phyloP scores from a whole-genome alignment of 768 basidiomycete genomes.

The Leccinum olivaceopallidum region DNA sequence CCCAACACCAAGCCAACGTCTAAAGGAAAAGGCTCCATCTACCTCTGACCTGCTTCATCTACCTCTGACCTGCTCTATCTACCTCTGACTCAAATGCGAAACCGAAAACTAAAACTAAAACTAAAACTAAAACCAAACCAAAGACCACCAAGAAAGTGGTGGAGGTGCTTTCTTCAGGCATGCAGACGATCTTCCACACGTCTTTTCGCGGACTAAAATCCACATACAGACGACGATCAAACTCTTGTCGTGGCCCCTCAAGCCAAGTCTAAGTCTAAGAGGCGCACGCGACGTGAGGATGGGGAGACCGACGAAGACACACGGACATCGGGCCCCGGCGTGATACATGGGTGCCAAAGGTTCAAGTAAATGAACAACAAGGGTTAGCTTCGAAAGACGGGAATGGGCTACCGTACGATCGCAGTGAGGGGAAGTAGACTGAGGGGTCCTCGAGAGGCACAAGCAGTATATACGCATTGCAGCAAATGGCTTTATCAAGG shows the following conservation, averaged over 20 bases:
- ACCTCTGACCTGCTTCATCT: no score
- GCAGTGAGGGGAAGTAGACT: no score
- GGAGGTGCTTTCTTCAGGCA: conserved; percentile 15
- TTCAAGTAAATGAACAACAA: neutral
- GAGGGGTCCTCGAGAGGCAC: no score
- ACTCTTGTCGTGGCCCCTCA: conserved; percentile 26
- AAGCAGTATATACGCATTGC: no score
- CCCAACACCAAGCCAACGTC: conserved; percentile 1
- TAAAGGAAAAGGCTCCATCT: conserved; percentile 10
- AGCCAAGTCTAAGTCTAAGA: neutral
- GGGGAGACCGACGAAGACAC: no score
- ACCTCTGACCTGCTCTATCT: no score
- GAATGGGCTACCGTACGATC: no score
- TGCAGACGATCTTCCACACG: neutral
- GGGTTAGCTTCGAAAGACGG: no score
- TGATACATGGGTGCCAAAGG: no score
- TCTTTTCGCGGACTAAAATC: neutral
- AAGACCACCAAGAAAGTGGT: conserved; percentile 3
- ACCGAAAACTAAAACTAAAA: neutral
- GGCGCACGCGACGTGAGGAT: no score
- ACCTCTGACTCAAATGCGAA: neutral
- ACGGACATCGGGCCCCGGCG: no score
- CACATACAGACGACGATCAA: conserved; percentile 28
- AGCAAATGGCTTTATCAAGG: no score
- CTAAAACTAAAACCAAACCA: neutral